These are phyloP conservation scores for Aspergillus persii DNA, from an alignment of 2,329 filamentous ascomycete genomes.

Conservation along the genomic window DNA sequence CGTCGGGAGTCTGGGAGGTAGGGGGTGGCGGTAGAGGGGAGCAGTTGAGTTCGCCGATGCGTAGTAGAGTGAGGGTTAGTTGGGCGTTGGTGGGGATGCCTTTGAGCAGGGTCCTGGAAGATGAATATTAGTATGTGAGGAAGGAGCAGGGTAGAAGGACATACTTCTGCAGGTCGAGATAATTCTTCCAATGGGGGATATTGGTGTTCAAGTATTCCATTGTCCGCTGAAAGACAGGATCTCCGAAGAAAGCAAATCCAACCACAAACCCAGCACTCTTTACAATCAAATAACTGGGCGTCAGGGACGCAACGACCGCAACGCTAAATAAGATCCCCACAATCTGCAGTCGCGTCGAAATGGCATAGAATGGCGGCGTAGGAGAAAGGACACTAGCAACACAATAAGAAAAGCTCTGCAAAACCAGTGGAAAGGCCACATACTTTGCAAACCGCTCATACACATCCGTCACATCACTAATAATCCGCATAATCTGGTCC, in stretches of 20 bases:
- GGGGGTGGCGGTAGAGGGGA: slow-evolving; percentile 69
- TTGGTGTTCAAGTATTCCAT: slow-evolving; percentile 49
- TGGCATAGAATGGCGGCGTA: slow-evolving; percentile 59
- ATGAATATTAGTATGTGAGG: slow-evolving; percentile 11
- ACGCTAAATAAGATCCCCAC: slow-evolving; percentile 54
- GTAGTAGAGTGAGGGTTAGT: slow-evolving; percentile 74
- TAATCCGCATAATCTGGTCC: slow-evolving; percentile 67
- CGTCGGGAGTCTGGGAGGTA: not conserved
- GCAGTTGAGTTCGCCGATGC: slow-evolving; percentile 78
- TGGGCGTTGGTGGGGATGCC: slow-evolving; percentile 85
- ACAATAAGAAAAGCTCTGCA: not conserved
- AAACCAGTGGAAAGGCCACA: slow-evolving; percentile 13
- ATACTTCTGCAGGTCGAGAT: slow-evolving; percentile 68
- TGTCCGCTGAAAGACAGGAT: slow-evolving; percentile 65
- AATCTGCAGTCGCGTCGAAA: slow-evolving; percentile 55
- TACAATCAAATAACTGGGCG: slow-evolving; percentile 59
- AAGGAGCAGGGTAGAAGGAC: not conserved
- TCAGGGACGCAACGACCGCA: slow-evolving; percentile 53
- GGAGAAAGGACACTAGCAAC: slow-evolving; percentile 56
- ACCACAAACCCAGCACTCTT: slow-evolving; percentile 65
- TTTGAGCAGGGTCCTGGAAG: slow-evolving; percentile 63
- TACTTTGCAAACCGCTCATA: slow-evolving; percentile 65
- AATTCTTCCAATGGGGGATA: slow-evolving; percentile 71
- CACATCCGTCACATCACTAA: slow-evolving; percentile 61
- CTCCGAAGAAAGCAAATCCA: slow-evolving; percentile 76